These are phyloP conservation scores for Ogataea ramenticola DNA, from an alignment of 805 yeast species.

Conservation along the genomic window DNA sequence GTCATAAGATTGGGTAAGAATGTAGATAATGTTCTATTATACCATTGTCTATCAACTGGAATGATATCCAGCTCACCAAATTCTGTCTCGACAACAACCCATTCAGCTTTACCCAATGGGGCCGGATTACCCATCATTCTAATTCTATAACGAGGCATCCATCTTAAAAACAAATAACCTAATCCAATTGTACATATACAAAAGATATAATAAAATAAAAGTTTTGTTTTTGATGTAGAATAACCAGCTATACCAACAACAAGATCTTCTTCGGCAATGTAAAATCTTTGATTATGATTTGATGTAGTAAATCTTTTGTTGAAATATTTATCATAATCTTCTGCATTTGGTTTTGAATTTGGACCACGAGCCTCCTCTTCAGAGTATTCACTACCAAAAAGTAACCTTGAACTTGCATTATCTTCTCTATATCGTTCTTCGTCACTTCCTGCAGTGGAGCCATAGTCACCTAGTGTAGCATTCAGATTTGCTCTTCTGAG, in stretches of 20 bases:
- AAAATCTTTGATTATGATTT: conserved; percentile 66
- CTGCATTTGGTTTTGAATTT: conserved; percentile 14
- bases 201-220: conserved; percentile 40
- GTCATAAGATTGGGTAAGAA: conserved; percentile 37
- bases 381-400: conserved; percentile 7
- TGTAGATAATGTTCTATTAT: conserved; percentile 65
- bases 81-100: conserved; percentile 93
- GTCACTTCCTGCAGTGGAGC: conserved; percentile 11
- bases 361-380: conserved; percentile 13
- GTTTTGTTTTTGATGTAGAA: conserved; percentile 40
- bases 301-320: conserved; percentile 28
- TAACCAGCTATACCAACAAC: conserved; percentile 95
- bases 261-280: conserved; percentile 91
- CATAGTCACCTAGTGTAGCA: conserved; percentile 5
- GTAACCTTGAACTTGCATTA: neutral
- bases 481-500: neutral
- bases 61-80: conserved; percentile 74
- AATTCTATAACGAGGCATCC: conserved; percentile 79
- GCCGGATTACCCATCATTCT: conserved; percentile 54
- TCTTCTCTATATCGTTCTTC: conserved; percentile 10
- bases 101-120: conserved; percentile 77
- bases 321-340: conserved; percentile 36
- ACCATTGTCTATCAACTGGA: conserved; percentile 49
- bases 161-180: conserved; percentile 64
- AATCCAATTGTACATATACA: conserved; percentile 63